phyloP scores from a whole-genome alignment of 2,329 filamentous ascomycete genomes.

The Aspergillus tanneri region DNA sequence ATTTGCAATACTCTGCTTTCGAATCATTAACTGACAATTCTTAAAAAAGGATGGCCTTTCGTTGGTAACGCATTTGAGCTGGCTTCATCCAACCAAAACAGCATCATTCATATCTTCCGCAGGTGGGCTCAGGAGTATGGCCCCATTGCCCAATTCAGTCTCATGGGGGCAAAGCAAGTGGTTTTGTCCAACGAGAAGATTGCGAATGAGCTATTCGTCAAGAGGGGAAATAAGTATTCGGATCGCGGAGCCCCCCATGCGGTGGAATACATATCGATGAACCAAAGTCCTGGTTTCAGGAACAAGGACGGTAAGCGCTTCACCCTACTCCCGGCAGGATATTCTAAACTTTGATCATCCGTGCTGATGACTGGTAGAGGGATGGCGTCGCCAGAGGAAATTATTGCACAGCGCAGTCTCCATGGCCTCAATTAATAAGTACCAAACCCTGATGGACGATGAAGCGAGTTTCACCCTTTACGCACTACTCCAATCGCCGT shows the following conservation, averaged over 20 bases:
- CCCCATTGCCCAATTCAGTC: slow-evolving; percentile 5
- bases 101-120: slow-evolving; percentile 1
- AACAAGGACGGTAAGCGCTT: slow-evolving; percentile 3
- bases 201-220: slow-evolving; percentile 9
- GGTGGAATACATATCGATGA: slow-evolving; percentile 9
- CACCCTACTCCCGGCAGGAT: neutral
- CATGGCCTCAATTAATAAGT: slow-evolving; percentile 4
- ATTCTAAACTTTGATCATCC: neutral
- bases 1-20: neutral
- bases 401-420: slow-evolving; percentile 5
- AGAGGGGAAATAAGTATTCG: slow-evolving; percentile 4
- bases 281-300: slow-evolving; percentile 7
- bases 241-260: slow-evolving; percentile 8
- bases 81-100: neutral
- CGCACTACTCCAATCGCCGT: slow-evolving; percentile 5
- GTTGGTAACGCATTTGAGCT: neutral
- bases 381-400: slow-evolving; percentile 8
- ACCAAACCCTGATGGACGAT: slow-evolving; percentile 9
- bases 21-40: neutral
- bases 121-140: slow-evolving; percentile 6
- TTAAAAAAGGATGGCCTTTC: slow-evolving; percentile 2
- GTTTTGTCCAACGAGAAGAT: slow-evolving; percentile 3
- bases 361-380: slow-evolving; percentile 4
- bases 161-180: slow-evolving; percentile 7
- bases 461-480: slow-evolving; percentile 4